A percentile compares a stretch with the other conserved stretches of the same genome.
phyloP scores from a whole-genome alignment of 2,329 filamentous ascomycete species.

The Penicillium expansum region DNA sequence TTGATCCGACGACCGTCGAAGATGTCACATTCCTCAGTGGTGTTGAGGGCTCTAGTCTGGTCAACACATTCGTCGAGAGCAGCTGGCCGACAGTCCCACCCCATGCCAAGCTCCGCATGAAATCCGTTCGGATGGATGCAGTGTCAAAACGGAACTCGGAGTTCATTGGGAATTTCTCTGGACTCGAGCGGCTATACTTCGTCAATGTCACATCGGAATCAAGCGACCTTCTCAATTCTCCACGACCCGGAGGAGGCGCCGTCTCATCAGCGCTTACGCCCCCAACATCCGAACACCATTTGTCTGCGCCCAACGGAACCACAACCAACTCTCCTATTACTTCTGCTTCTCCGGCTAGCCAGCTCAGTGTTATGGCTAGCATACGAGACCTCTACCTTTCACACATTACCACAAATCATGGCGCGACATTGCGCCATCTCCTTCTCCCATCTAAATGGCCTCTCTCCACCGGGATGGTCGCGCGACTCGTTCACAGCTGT shows the following conservation, averaged over 20 bases:
- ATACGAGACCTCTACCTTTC: constrained; percentile 51
- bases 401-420: constrained; percentile 52
- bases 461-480: constrained; percentile 49
- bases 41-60: constrained; percentile 39
- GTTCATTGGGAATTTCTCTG: constrained; percentile 43
- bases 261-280: constrained; percentile 30
- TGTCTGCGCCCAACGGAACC: constrained; percentile 14
- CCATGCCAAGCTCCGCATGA: constrained; percentile 40
- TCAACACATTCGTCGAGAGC: constrained; percentile 54
- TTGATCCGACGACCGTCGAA: constrained; percentile 43
- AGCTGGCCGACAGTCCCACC: constrained; percentile 48
- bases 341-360: constrained; percentile 23
- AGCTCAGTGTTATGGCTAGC: constrained; percentile 29
- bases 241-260: constrained; percentile 20
- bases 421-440: constrained; percentile 53
- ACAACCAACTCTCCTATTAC: constrained; percentile 23
- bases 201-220: constrained; percentile 41
- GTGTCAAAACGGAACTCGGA: constrained; percentile 46
- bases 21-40: constrained; percentile 56
- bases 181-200: constrained; percentile 54
- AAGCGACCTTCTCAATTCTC: constrained; percentile 33
- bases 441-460: constrained; percentile 57
- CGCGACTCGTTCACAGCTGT: constrained; percentile 52
- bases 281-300: constrained; percentile 22
- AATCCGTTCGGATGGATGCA: constrained; percentile 50